Evolutionary conservation across 1,284 basidiomycete genomes (phyloP).

Genomic region (Pyrrhoderma lamaoense): DNA sequence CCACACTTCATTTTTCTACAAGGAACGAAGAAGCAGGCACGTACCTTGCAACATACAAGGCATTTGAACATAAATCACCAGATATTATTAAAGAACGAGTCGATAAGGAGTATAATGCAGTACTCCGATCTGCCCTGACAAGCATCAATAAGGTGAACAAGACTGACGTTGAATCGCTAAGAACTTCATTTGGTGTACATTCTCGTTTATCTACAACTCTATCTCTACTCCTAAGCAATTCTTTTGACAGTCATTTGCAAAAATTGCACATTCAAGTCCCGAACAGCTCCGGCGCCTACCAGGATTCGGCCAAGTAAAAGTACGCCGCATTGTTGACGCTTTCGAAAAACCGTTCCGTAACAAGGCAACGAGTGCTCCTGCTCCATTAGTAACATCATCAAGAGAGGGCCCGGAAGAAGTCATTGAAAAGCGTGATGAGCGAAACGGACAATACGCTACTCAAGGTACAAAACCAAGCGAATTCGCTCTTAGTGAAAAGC

Average conservation of each 20-base stretch:
- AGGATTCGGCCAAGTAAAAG: slow-evolving; percentile 93
- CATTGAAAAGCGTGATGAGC: slow-evolving; percentile 19
- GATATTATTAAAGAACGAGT: slow-evolving; percentile 91
- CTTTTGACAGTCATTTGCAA: slow-evolving; percentile 66
- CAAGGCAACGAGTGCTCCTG: slow-evolving; percentile 46
- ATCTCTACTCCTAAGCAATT: slow-evolving; percentile 1
- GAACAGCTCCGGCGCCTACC: slow-evolving; percentile 80
- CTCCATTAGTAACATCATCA: slow-evolving; percentile 20
- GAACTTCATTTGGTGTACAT: slow-evolving; percentile 88
- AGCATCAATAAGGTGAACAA: slow-evolving; percentile 93
- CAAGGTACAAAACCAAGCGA: neutral
- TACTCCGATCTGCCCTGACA: slow-evolving; percentile 83
- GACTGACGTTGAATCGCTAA: slow-evolving; percentile 91
- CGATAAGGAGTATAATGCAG: slow-evolving; percentile 80
- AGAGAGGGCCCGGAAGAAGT: neutral
- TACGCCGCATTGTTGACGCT: slow-evolving; percentile 72
- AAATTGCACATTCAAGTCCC: slow-evolving; percentile 65
- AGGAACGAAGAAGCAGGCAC: slow-evolving; percentile 88
- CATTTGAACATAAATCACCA: slow-evolving; percentile 90
- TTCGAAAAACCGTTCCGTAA: slow-evolving; percentile 74
- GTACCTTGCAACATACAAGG: slow-evolving; percentile 89
- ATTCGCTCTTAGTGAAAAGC: neutral
- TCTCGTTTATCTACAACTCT: neutral
- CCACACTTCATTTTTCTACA: slow-evolving; percentile 6
- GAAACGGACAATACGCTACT: slow-evolving; percentile 10